phyloP scores from a whole-genome alignment of 148 eudicot genomes.

The Rhododendron mucronatum region DNA sequence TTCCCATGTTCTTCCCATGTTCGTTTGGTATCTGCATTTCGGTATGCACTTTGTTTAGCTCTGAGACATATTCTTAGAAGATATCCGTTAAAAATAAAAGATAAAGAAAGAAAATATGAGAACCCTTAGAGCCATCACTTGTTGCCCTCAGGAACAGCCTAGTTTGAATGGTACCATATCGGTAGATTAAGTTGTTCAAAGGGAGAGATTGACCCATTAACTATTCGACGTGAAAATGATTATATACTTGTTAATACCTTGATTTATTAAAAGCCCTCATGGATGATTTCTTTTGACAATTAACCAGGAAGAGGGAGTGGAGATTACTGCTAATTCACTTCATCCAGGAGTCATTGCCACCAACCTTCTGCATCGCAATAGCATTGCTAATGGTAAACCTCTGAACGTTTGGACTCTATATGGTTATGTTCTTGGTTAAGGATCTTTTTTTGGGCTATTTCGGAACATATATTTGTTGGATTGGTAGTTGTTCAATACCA shows the following conservation, averaged over 20 bases:
- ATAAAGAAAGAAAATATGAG: not conserved
- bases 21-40: not conserved
- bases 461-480: not conserved
- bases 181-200: not conserved
- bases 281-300: not conserved
- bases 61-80: not conserved
- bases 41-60: not conserved
- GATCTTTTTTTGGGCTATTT: too few species aligned
- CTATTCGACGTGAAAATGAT: not conserved
- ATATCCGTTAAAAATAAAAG: not conserved
- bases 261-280: not conserved
- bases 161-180: not conserved
- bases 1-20: not conserved
- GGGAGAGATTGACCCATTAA: not conserved
- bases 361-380: constrained; percentile 48
- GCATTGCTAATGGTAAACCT: constrained; percentile 45
- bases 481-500: not conserved
- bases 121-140: not conserved
- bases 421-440: not conserved
- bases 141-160: not conserved
- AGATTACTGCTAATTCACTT: constrained; percentile 27
- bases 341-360: constrained; percentile 78
- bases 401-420: not conserved
- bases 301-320: constrained; percentile 63
- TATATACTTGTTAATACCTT: not conserved